Base-by-base conservation (phyloP, 805 yeast genomes). In the Zygoascus biomembranicola region DNA sequence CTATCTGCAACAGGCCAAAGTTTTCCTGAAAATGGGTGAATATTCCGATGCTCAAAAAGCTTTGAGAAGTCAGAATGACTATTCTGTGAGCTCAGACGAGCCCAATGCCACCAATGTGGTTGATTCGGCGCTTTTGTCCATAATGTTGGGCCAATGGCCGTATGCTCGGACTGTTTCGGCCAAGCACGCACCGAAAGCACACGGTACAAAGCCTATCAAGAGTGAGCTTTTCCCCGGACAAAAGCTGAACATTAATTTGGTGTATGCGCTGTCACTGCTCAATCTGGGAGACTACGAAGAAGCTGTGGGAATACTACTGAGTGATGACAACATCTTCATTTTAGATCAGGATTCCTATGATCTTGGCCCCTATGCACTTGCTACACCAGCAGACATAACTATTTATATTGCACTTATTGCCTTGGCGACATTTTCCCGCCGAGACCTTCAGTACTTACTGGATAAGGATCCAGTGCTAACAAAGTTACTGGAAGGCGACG, bases 391-490 rank as follows among this genome's bases (percentile, higher is more conserved):
- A 26, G 56, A 53, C 28, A 13, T 58, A 6, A 54, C 54, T n/a
- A 45, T 51, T 9, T 56, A 56, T 39, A 54, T 51, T 41, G 52
- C 57, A 11, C 26, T 57, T 26, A 47, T 54, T 28, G 61, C 56
- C 8, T 46, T 58, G 47, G 61, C 58, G 6, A 42, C 58, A 32
- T 46, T 56, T 18, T 28, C 35, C 13, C n/a, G 61, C 32, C 37
- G 35, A 13, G 52, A 58, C 32, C 47, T 58, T 19, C 44, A 52
- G 43, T 56, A 35, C 42, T 35, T 58, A 35, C 50, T 50, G 8
- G 51, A 56, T 18, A 56, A 57, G 44, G 61, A 58, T 37, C 47
- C 54, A 1, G 50, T 48, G 6, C 56, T 52, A 37, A 49, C 54
- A 14, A 42, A 32, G 28, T 18, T 28, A 13, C 19, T 39, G 18